These are phyloP conservation scores for Papiliotrema terrestris DNA, from an alignment of 1,284 basidiomycete genomes.

Conservation along the genomic window DNA sequence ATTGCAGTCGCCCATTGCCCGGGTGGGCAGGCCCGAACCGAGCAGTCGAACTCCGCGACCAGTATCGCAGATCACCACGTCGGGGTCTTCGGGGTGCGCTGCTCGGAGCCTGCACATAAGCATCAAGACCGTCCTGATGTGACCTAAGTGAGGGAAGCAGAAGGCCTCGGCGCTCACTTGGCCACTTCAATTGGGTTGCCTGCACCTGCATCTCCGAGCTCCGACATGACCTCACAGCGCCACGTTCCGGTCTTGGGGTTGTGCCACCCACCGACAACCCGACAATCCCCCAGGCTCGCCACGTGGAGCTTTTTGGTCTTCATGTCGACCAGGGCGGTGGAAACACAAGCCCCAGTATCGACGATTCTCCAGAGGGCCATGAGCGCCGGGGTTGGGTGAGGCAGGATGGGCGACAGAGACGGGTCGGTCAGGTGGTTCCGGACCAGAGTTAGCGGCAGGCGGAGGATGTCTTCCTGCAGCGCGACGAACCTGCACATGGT, in stretches of 20 bases:
- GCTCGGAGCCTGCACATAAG: too few relatives aligned
- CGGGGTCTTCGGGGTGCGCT: too few relatives aligned
- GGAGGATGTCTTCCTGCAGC: slow-evolving; percentile 55
- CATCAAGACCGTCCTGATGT: too few relatives aligned
- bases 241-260: slow-evolving; percentile 61
- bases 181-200: slow-evolving; percentile 71
- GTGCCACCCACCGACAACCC: slow-evolving; percentile 90
- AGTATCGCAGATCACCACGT: too few relatives aligned
- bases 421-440: background rate
- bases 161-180: too few relatives aligned
- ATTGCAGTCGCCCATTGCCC: too few relatives aligned
- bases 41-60: too few relatives aligned
- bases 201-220: slow-evolving; percentile 76
- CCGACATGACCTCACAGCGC: slow-evolving; percentile 82
- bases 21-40: too few relatives aligned
- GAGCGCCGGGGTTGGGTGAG: slow-evolving; percentile 40
- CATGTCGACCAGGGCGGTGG: slow-evolving; percentile 76
- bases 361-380: slow-evolving; percentile 68
- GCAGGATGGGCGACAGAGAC: background rate
- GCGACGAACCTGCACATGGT: slow-evolving; percentile 40
- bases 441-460: slow-evolving; percentile 36
- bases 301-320: slow-evolving; percentile 72
- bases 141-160: too few relatives aligned
- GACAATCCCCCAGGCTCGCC: slow-evolving; percentile 85
- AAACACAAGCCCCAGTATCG: slow-evolving; percentile 53